Evolutionary conservation across 2,329 filamentous ascomycete species (phyloP), one percentile per base, ranked within the genome.

Genomic region (Parastagonospora nodorum): DNA sequence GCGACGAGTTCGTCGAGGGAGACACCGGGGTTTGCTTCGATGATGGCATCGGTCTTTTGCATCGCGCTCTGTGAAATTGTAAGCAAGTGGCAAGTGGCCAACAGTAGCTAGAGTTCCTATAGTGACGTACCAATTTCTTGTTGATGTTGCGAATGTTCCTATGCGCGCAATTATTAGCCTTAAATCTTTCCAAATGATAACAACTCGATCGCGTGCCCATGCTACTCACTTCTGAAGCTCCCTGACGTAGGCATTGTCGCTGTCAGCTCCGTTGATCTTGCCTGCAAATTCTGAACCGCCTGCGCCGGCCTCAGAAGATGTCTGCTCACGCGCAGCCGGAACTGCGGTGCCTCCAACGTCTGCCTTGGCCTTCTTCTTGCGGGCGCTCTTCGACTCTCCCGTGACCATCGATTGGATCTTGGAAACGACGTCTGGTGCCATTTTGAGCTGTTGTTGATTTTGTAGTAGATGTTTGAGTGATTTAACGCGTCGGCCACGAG

Each of bases 111-210:
- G 35, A 33, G 29, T 8, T 40, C n/a, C 15, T 28, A 37, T 30
- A 5, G 28, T 14, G 27, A 80, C 89, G 78, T 77, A 96, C 90
- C 67, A 97, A 87, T 79, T 97, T 97, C 84, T 97, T 97, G 80
- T 87, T 89, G 68, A 94, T 79, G 75, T 94, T 96, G 70, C 93
- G 92, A 66, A 97, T 89, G 75, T 85, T 91, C 82, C 92, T 96
- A 53, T 16, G 36, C 37, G 33, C 15, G 36, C 27, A 14, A 15
- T 6, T 37, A 40, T 71, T 43, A 71, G 64, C 52, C 51, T 32
- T 31, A 32, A 32, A 47, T 30, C 35, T 45, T 45, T 29, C 39
- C 37, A 14, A 37, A n/a, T 14, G 16, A 45, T 35, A 37, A 29
- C 33, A 33, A 38, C n/a, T 39, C 11, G 27, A 24, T 47, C 47